phyloP scores from a whole-genome alignment of 2,329 filamentous ascomycete genomes.

The Hymenoscyphus albidus region DNA sequence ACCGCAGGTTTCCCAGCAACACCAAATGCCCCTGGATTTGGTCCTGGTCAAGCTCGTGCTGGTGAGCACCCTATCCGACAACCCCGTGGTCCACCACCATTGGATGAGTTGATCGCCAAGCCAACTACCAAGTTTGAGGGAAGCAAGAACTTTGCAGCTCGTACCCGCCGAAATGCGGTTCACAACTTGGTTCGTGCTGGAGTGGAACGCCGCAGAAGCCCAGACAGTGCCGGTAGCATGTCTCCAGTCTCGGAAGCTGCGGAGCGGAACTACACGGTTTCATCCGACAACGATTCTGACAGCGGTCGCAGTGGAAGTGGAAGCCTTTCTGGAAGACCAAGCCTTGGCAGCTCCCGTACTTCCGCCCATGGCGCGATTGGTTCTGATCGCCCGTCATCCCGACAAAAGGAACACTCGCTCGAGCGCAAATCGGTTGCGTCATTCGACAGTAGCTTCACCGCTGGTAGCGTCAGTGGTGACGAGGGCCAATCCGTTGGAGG shows the following conservation, averaged over 20 bases:
- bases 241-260: slow-evolving; percentile 83
- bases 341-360: slow-evolving; percentile 70
- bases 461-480: slow-evolving; percentile 64
- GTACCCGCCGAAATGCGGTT: slow-evolving; percentile 86
- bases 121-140: slow-evolving; percentile 92
- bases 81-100: slow-evolving; percentile 82
- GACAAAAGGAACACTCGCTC: slow-evolving; percentile 57
- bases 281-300: slow-evolving; percentile 71
- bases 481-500: slow-evolving; percentile 53
- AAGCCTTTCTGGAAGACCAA: slow-evolving; percentile 68
- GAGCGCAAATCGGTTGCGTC: slow-evolving; percentile 47
- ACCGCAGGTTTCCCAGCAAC: slow-evolving; percentile 76
- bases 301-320: slow-evolving; percentile 68
- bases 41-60: slow-evolving; percentile 85
- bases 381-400: slow-evolving; percentile 73
- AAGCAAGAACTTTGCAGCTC: slow-evolving; percentile 94
- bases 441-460: slow-evolving; percentile 48
- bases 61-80: slow-evolving; percentile 94
- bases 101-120: slow-evolving; percentile 86
- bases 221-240: slow-evolving; percentile 74
- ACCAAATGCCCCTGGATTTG: slow-evolving; percentile 76
- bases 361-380: slow-evolving; percentile 82
- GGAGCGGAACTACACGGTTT: slow-evolving; percentile 59
- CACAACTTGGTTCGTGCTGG: slow-evolving; percentile 89
- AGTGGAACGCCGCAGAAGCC: slow-evolving; percentile 72